A percentile compares a stretch with the other conserved stretches of the same genome.
Evolutionary conservation across 2,329 filamentous ascomycete species (phyloP).

Genomic region (Ilyonectria robusta): DNA sequence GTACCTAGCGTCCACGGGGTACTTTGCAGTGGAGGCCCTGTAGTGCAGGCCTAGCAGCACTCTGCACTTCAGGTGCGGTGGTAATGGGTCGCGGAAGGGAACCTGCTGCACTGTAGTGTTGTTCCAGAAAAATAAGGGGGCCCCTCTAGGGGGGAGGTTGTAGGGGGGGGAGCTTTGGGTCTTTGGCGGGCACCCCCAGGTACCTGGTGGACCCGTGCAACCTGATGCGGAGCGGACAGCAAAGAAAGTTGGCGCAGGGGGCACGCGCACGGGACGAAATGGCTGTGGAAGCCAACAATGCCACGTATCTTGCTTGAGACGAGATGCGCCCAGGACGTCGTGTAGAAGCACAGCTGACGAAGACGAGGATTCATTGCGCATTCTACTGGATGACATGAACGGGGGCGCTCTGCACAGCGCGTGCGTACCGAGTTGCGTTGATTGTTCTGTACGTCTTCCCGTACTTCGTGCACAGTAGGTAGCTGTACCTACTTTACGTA

Average conservation of each 20-base stretch:
- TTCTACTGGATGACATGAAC: not conserved
- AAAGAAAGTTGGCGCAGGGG: conserved; percentile 19
- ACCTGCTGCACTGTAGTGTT: conserved; percentile 37
- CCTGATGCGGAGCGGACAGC: conserved; percentile 16
- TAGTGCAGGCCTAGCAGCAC: not conserved
- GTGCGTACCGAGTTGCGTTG: not conserved
- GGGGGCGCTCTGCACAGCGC: not conserved
- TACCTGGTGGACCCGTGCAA: conserved; percentile 20
- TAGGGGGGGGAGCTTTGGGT: conserved; percentile 8
- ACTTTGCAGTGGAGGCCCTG: conserved; percentile 15
- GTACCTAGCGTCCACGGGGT: conserved; percentile 18
- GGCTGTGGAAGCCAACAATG: conserved; percentile 20
- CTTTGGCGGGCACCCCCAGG: conserved; percentile 21
- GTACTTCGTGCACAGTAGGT: too few relatives aligned
- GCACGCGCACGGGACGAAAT: conserved; percentile 19
- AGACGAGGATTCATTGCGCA: not conserved
- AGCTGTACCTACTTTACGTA: too few relatives aligned
- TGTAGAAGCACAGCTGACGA: not conserved
- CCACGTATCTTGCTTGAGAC: conserved; percentile 25
- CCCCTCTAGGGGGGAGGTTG: conserved; percentile 7
- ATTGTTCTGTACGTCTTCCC: not conserved
- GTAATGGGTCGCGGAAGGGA: conserved; percentile 33
- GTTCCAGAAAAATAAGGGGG: conserved; percentile 48
- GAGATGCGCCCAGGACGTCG: not conserved
- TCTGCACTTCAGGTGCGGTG: conserved; percentile 34